A percentile compares a stretch with the other conserved stretches of the same genome.
These are phyloP conservation scores for Helianthus tuberosus DNA, from an alignment of 129 eudicot species.

Conservation along the genomic window DNA sequence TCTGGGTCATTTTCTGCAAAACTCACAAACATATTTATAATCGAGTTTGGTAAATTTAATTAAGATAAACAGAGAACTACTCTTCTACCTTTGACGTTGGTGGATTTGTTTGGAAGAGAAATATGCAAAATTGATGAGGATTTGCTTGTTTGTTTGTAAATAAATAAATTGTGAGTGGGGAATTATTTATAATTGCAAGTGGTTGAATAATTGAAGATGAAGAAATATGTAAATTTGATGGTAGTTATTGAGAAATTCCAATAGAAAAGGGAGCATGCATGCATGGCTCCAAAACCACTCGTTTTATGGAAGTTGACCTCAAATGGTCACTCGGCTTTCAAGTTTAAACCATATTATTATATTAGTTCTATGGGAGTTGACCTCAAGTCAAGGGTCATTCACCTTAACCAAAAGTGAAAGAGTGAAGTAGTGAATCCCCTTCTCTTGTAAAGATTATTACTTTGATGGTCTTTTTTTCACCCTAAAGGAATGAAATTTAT, in stretches of 20 bases:
- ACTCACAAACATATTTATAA: too few relatives aligned
- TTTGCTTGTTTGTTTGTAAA: neutral
- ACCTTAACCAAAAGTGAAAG: neutral
- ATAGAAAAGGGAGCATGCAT: neutral
- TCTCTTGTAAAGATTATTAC: neutral
- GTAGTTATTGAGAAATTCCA: neutral
- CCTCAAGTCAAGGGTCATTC: neutral
- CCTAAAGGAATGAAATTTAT: too few relatives aligned
- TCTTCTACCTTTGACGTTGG: neutral
- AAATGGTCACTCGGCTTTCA: neutral
- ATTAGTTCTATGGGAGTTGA: neutral
- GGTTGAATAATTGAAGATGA: neutral
- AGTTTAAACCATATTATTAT: too few relatives aligned
- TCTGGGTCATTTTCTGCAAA: too few relatives aligned
- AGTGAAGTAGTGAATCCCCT: neutral
- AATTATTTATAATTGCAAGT: neutral
- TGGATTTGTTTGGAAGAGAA: neutral
- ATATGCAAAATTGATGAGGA: too few relatives aligned
- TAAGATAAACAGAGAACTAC: too few relatives aligned
- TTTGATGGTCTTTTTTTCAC: too few relatives aligned
- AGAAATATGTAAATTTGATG: neutral
- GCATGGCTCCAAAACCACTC: neutral
- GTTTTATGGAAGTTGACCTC: constrained; percentile 1
- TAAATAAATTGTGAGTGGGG: neutral
- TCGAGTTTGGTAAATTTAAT: too few relatives aligned